Conservation (phyloP, 495 filamentous ascomycete genomes). For the Parathielavia appendiculata region DNA sequence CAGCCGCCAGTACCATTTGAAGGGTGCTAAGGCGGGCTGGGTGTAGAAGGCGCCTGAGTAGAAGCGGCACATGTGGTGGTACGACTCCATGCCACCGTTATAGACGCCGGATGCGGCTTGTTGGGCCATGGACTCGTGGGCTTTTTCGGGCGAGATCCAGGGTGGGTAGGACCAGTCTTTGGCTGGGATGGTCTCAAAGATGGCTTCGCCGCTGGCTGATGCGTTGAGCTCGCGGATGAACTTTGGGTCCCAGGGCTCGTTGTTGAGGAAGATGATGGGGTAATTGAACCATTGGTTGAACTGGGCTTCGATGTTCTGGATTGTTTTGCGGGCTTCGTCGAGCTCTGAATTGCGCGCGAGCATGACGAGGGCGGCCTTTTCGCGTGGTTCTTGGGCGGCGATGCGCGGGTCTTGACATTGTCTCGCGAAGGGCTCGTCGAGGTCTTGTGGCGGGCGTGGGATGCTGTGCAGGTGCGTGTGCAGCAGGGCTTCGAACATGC, state of each 20-base stretch:
- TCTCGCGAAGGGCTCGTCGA: conserved; percentile 42
- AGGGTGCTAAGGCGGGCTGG: conserved; percentile 39
- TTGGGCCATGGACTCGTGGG: conserved; percentile 74
- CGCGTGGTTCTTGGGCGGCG: conserved; percentile 53
- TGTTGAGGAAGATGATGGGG: conserved; percentile 94
- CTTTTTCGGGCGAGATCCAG: conserved; percentile 75
- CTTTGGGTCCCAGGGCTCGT: conserved; percentile 76
- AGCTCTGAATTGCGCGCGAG: conserved; percentile 88
- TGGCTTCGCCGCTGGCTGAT: conserved; percentile 75
- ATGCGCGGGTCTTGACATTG: conserved; percentile 39
- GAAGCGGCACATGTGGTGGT: conserved; percentile 97
- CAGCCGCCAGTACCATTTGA: conserved; percentile 53
- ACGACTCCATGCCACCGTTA: conserved; percentile 98
- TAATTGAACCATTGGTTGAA: conserved; percentile 99
- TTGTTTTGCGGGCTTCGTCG: conserved; percentile 80
- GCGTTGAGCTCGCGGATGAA: conserved; percentile 82
- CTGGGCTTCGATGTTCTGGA: conserved; percentile 89
- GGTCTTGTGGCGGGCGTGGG: conserved; percentile 32
- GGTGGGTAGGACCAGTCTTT: conserved; percentile 89
- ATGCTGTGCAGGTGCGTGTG: conserved; percentile 34
- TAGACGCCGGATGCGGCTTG: conserved; percentile 87
- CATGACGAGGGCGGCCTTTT: conserved; percentile 91
- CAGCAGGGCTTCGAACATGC: conserved; percentile 23
- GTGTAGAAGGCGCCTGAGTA: conserved; percentile 79
- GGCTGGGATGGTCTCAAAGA: conserved; percentile 66